These are phyloP conservation scores for Botrytis squamosa DNA, from an alignment of 2,329 filamentous ascomycete species.

Conservation along the genomic window DNA sequence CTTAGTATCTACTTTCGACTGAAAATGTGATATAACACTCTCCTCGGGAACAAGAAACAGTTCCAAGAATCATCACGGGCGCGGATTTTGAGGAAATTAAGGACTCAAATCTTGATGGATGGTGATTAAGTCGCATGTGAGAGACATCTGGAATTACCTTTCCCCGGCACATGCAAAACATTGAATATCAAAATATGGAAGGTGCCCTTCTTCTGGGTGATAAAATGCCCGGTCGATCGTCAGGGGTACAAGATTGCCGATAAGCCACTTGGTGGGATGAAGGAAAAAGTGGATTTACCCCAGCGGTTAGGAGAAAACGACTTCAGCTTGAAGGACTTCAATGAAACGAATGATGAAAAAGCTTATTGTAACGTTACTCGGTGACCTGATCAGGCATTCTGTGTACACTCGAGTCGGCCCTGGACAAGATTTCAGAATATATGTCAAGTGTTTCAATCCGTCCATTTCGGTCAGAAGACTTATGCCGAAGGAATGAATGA, in stretches of 20 bases:
- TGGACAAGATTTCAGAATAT: not conserved
- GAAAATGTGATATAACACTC: not conserved
- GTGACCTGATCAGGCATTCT: not conserved
- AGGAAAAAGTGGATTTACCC: not conserved
- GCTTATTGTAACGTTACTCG: slow-evolving; percentile 10
- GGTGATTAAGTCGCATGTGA: slow-evolving; percentile 3
- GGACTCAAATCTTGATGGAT: not conserved
- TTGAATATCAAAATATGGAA: slow-evolving; percentile 5
- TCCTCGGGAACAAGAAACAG: not conserved
- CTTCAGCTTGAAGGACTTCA: not conserved
- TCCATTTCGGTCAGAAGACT: slow-evolving; percentile 12
- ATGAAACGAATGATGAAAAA: not conserved
- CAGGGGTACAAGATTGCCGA: slow-evolving; percentile 19
- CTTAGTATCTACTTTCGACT: not conserved
- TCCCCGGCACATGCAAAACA: slow-evolving; percentile 11
- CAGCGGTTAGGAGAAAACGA: not conserved
- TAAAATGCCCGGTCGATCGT: slow-evolving; percentile 14
- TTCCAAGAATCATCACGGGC: not conserved
- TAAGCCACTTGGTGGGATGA: slow-evolving; percentile 11
- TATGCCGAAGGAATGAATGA: slow-evolving; percentile 6
- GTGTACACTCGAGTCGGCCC: not conserved
- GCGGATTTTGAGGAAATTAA: slow-evolving; percentile 7
- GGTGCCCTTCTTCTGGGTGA: not conserved
- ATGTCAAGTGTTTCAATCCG: not conserved
- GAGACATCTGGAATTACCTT: slow-evolving; percentile 15